Conservation (phyloP, 352 stramenopile genomes). For the Phytophthora pistaciae region DNA sequence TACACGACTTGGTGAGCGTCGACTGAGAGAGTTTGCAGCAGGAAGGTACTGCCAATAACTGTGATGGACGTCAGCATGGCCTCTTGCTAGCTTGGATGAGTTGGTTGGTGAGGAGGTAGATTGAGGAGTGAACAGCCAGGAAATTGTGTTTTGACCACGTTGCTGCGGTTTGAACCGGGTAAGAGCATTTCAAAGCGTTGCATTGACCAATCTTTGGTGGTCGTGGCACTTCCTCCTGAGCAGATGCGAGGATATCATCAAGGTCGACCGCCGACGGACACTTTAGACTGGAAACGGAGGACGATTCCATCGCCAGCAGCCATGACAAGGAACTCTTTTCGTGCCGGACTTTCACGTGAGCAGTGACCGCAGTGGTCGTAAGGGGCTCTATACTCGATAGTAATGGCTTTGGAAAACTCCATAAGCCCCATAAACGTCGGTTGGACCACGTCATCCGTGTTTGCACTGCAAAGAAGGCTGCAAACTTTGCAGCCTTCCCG, state of each 20-base stretch:
- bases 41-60: conserved; percentile 19
- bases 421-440: not conserved
- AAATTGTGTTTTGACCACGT: too few species aligned
- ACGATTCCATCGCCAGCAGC: not conserved
- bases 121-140: too few species aligned
- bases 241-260: not conserved
- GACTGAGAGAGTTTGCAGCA: conserved; percentile 8
- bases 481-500: too few species aligned
- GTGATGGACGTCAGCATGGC: conserved; percentile 8
- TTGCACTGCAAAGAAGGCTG: too few species aligned
- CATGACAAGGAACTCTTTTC: not conserved
- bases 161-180: too few species aligned
- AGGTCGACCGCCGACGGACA: not conserved
- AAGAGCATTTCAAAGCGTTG: too few species aligned
- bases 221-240: not conserved
- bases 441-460: not conserved
- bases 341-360: too few species aligned
- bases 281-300: not conserved
- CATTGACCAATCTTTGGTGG: not conserved
- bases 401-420: not conserved
- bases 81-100: too few species aligned
- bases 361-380: not conserved
- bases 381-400: not conserved
- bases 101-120: too few species aligned
- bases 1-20: conserved; percentile 52